Evolutionary conservation across 495 filamentous ascomycete genomes (phyloP), one percentile per base, ranked within the genome.

Genomic region (Stereocaulon alpinum): DNA sequence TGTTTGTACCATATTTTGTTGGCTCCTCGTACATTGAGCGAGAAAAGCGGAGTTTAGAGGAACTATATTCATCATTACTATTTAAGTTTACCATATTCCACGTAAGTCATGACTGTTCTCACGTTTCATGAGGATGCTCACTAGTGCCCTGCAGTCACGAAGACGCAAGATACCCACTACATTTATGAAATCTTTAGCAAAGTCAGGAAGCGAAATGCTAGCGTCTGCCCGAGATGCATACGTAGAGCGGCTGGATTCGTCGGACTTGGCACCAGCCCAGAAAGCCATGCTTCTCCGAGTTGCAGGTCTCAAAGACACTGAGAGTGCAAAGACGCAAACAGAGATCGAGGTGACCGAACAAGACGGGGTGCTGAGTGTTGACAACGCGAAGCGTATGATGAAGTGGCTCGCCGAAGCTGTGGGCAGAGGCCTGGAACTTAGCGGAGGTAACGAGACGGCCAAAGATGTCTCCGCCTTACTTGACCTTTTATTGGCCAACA

Each of bases 341-440:
- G 90, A 95, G 41, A 89, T 96, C 64, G 91, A 92, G 68, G 85
- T 96, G 34, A 84, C 85, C 0, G 93, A 97, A 59, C 82, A 88
- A 65, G 91, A 99, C 63, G 94, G 94, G 34, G 73, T 83, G 58
- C 78, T 95, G 5, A 91, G 82, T 61, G 80, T 96, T 15, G 77
- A 84, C n/a, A 87, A 84, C 67, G 86, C 91, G 24, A 97, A 97
- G 71, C 81, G 93, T 51, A 97, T 99, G 91, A 79, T 99, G 37
- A 95, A 87, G 65, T 99, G 94, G 94, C 77, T 99, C 30, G 93
- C 94, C 32, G 94, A 99, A 73, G 90, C 86, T 56, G 91, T 99
- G 53, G 88, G 92, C n/a, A 77, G 94, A 62, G 87, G 88, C 0
- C 77, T 99, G 34, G 94, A 99, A 68, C 77, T 99, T 44, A 88